phyloP scores from a whole-genome alignment of 2,329 filamentous ascomycete genomes.

The Beauveria caledonica region DNA sequence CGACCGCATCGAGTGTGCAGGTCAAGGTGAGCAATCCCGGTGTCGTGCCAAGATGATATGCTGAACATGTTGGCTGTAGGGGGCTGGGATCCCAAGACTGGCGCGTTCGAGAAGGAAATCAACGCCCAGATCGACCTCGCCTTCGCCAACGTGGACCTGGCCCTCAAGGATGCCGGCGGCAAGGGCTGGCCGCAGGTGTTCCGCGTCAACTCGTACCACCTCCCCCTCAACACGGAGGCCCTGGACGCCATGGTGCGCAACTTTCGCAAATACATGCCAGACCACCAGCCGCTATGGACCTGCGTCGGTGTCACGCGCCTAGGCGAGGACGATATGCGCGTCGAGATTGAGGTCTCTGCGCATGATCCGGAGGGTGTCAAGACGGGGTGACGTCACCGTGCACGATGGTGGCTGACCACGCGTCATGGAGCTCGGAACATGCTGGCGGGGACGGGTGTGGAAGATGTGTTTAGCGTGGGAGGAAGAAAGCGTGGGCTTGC shows the following conservation, averaged over 20 bases:
- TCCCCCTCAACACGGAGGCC: not conserved
- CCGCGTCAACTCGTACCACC: not conserved
- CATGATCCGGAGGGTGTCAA: constrained; percentile 26
- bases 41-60: no score
- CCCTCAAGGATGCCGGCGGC: not conserved
- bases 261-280: not conserved
- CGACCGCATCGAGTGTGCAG: not conserved
- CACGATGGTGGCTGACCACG: no score
- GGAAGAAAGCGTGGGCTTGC: no score
- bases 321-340: constrained; percentile 41
- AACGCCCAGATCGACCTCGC: not conserved
- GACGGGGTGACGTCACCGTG: no score
- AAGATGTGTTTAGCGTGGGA: no score
- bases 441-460: no score
- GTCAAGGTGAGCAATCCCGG: not conserved
- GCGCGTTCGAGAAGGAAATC: not conserved
- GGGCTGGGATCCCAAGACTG: not conserved
- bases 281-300: constrained; percentile 40
- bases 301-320: constrained; percentile 41
- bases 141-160: not conserved
- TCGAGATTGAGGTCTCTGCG: constrained; percentile 51
- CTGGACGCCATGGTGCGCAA: not conserved
- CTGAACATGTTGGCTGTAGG: not conserved
- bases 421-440: no score
- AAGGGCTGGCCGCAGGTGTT: not conserved